Conservation (phyloP, 2,329 filamentous ascomycete species). For the Alternaria sp. region DNA sequence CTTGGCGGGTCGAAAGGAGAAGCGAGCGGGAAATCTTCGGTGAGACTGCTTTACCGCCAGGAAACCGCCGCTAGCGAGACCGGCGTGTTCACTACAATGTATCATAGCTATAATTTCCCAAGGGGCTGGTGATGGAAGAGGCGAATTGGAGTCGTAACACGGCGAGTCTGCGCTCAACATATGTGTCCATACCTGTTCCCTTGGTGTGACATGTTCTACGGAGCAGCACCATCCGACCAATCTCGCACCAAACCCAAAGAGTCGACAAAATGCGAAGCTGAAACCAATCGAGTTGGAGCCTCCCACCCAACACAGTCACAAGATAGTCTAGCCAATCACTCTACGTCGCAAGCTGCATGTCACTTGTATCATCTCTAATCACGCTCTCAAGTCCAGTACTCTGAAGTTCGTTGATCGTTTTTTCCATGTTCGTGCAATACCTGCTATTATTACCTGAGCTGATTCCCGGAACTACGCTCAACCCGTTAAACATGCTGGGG, state of each 20-base stretch:
- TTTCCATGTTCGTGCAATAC: slow-evolving; percentile 29
- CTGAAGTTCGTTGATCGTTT: slow-evolving; percentile 16
- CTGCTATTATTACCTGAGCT: slow-evolving; percentile 22
- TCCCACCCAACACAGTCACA: slow-evolving; percentile 5
- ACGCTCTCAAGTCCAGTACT: neutral
- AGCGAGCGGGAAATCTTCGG: neutral
- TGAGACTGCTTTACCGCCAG: neutral
- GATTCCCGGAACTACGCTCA: slow-evolving; percentile 26
- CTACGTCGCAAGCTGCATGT: slow-evolving; percentile 8
- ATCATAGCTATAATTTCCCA: neutral
- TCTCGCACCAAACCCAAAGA: slow-evolving; percentile 6
- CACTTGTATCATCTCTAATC: slow-evolving; percentile 8
- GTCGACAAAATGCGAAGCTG: slow-evolving; percentile 17
- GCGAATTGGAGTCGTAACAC: neutral
- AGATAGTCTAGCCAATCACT: slow-evolving; percentile 2
- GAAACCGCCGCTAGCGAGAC: slow-evolving; percentile 4
- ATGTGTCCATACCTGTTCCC: neutral
- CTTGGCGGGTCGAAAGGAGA: neutral
- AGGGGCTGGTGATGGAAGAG: neutral
- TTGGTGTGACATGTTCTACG: neutral
- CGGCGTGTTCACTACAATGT: neutral
- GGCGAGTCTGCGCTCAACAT: neutral
- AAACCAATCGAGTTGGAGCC: slow-evolving; percentile 13
- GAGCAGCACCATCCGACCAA: neutral
- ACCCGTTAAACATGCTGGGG: slow-evolving; percentile 14